phyloP scores from a whole-genome alignment of 768 basidiomycete species.

The Lactarius deliciosus region DNA sequence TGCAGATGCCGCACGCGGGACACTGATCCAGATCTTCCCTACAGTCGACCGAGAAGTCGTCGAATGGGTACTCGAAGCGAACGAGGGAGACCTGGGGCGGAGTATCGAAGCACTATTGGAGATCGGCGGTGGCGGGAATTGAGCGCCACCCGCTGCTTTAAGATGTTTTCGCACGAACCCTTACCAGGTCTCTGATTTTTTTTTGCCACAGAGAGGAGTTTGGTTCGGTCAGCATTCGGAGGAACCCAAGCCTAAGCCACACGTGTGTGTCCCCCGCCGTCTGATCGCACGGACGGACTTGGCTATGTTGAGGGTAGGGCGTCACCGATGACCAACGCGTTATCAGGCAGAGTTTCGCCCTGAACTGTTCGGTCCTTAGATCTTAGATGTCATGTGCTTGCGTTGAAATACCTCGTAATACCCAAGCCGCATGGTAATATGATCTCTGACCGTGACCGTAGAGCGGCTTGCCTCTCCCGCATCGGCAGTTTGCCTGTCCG shows the following conservation, averaged over 20 bases:
- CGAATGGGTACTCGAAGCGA: constrained; percentile 88
- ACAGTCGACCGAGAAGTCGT: constrained; percentile 76
- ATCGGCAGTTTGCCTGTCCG: too few relatives aligned
- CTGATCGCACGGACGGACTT: not conserved
- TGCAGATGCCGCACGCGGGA: constrained; percentile 67
- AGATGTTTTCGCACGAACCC: not conserved
- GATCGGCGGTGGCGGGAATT: constrained; percentile 46
- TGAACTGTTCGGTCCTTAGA: not conserved
- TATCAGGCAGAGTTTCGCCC: not conserved
- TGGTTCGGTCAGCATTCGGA: not conserved
- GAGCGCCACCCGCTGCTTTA: not conserved
- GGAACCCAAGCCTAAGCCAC: not conserved
- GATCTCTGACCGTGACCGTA: not conserved
- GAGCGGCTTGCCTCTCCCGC: too few relatives aligned
- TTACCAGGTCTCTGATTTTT: constrained; percentile 19
- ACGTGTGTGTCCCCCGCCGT: not conserved
- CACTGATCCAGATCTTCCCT: constrained; percentile 89
- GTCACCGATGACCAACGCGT: not conserved
- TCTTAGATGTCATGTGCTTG: not conserved
- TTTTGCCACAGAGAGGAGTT: not conserved
- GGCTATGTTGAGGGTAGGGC: not conserved
- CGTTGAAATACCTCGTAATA: not conserved
- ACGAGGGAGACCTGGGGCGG: constrained; percentile 82
- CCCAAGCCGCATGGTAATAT: not conserved
- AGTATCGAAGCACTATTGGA: constrained; percentile 86